phyloP scores from a whole-genome alignment of 2,329 filamentous ascomycete genomes.

The Neonectria neomacrospora region DNA sequence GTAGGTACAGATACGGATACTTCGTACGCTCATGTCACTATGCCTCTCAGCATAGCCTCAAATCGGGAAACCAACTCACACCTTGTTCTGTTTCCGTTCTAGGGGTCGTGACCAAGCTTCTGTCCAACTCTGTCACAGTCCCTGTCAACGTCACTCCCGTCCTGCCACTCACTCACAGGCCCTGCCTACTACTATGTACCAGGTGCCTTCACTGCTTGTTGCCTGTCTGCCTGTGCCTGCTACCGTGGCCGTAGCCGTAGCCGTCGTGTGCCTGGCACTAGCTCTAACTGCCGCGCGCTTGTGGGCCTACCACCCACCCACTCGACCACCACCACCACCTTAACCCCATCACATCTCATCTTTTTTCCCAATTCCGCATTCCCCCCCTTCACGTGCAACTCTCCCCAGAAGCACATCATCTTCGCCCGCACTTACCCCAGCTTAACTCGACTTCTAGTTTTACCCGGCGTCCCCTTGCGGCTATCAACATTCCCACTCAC shows the following conservation, averaged over 20 bases:
- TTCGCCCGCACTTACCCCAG: not conserved
- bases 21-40: not conserved
- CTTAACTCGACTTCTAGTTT: not conserved
- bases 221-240: not conserved
- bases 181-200: too few relatives aligned
- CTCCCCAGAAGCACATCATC: slow-evolving; percentile 18
- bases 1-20: not conserved
- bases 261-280: slow-evolving; percentile 5
- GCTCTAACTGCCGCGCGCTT: slow-evolving; percentile 26
- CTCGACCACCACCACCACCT: slow-evolving; percentile 5
- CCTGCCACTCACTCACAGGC: not conserved
- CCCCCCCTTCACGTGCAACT: slow-evolving; percentile 16
- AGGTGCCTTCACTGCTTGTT: not conserved
- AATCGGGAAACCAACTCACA: not conserved
- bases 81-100: not conserved
- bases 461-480: not conserved
- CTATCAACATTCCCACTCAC: not conserved
- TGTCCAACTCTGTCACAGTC: too few relatives aligned
- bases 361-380: not conserved
- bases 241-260: not conserved
- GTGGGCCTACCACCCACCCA: not conserved
- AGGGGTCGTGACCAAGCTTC: not conserved
- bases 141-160: not conserved
- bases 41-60: not conserved
- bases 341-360: slow-evolving; percentile 6